These are phyloP conservation scores for Flaveria sonorensis DNA, from an alignment of 129 eudicot species.

Conservation along the genomic window DNA sequence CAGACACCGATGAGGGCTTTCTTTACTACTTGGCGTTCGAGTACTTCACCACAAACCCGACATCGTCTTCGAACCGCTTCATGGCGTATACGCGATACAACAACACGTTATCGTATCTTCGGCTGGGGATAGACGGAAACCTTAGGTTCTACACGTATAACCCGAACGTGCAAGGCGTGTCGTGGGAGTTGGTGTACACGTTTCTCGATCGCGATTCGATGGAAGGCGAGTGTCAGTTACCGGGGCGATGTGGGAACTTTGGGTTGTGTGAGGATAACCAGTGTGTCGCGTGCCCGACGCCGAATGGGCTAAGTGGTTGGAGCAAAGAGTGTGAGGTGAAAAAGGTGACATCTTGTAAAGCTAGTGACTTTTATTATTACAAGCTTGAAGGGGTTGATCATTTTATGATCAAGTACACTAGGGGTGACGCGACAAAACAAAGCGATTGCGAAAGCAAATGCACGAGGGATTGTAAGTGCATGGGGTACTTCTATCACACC, in stretches of 20 bases:
- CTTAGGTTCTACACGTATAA: conserved; percentile 35
- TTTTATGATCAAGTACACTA: conserved; percentile 44
- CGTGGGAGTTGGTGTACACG: conserved; percentile 36
- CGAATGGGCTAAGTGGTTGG: conserved; percentile 39
- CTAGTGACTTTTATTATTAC: conserved; percentile 38
- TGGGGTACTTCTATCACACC: conserved; percentile 58
- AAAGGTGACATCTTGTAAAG: conserved; percentile 35
- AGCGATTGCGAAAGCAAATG: conserved; percentile 52
- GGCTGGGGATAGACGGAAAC: conserved; percentile 40
- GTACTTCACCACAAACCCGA: conserved; percentile 25
- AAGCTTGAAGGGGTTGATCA: conserved; percentile 54
- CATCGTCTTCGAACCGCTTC: not conserved
- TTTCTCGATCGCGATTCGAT: conserved; percentile 33
- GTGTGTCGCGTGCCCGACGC: conserved; percentile 44
- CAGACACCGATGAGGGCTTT: conserved; percentile 26
- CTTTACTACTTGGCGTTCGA: conserved; percentile 17
- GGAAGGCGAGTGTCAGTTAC: conserved; percentile 42
- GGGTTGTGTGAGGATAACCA: conserved; percentile 39
- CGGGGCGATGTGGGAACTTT: conserved; percentile 39
- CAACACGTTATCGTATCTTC: conserved; percentile 38
- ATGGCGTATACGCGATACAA: conserved; percentile 22
- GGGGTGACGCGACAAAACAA: conserved; percentile 46
- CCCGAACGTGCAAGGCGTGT: conserved; percentile 11
- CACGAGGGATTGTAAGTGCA: conserved; percentile 57
- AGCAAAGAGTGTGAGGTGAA: conserved; percentile 32